Base-by-base conservation (phyloP, 441 rosid species). In the Isatis lusitanica region DNA sequence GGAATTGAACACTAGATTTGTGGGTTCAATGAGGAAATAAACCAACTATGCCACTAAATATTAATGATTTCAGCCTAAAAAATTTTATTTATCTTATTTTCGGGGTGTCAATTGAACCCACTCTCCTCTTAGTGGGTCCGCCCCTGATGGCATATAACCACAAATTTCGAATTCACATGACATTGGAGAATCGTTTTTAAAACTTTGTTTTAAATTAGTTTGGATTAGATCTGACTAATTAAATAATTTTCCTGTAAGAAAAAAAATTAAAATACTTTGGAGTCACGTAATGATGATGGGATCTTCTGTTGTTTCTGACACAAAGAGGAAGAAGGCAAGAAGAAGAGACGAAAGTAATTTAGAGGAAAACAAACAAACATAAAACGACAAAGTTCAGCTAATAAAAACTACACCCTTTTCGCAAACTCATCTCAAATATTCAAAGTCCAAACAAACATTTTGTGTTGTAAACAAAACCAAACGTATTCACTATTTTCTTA, bases 221-320 rank as follows among this genome's bases (percentile, higher is more conserved):
- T 56, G 24, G 28, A 17, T 35, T 18, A 36, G 17, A 24, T 39
- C 1, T 39, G 47, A 11, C 39, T 39, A 60, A 13, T 39, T 60
- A 18, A 31, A 59, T 8, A 18, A 9, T 16, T 21, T 21, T 21
- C 2, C 24, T 21, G 15, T 7, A n/a, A 43, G 18, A n/a, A 6
- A 44, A 5, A n/a, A 21, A 33, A 12, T 5, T 1, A 12, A 59
- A 10, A 38, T 0, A 9, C n/a, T n/a, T 69, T 47, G 73, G 30
- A 58, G 15, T 40, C 3, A 10, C 65, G n/a, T 62, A 68, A 43
- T 44, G 28, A 74, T 74, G 74, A 70, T 70, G 67, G 40, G 79
- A 70, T 76, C 40, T 71, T 77, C 43, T 53, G 39, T n/a, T n/a
- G n/a, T 50, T 66, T 71, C 80, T 71, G 76, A 77, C 76, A 77